Conservation (phyloP, 768 basidiomycete species). For the Termitomyces sp. region DNA sequence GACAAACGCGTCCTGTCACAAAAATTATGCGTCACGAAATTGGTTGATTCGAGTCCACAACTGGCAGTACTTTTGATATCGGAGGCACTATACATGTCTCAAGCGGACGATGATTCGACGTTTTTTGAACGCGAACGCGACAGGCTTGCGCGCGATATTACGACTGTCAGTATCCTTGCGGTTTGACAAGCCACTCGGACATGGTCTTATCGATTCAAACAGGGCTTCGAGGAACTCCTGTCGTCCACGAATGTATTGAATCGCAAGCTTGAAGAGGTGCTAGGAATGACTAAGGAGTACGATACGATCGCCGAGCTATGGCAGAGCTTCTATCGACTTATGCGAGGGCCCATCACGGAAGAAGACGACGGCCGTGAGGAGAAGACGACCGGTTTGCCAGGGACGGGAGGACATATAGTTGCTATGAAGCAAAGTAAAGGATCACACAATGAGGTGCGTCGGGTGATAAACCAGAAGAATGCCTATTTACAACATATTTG, state of each 20-base stretch:
- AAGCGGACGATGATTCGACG: slow-evolving; percentile 42
- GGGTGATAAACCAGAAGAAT: slow-evolving; percentile 12
- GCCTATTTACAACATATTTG: slow-evolving; percentile 29
- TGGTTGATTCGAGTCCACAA: too few species aligned
- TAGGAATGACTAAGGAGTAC: slow-evolving; percentile 91
- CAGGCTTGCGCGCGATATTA: slow-evolving; percentile 68
- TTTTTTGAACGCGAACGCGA: slow-evolving; percentile 85
- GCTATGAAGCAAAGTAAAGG: slow-evolving; percentile 21
- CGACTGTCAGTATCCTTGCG: slow-evolving; percentile 42
- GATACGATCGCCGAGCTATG: slow-evolving; percentile 84
- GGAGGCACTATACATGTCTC: slow-evolving; percentile 23
- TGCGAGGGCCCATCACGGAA: slow-evolving; percentile 49
- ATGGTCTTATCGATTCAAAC: background rate
- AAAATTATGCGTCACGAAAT: background rate
- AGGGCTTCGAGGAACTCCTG: slow-evolving; percentile 89
- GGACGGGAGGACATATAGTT: slow-evolving; percentile 70
- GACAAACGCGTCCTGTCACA: slow-evolving; percentile 5
- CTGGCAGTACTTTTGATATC: too few species aligned
- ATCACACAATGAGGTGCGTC: background rate
- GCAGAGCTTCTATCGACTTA: slow-evolving; percentile 76
- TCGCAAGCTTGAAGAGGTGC: slow-evolving; percentile 88
- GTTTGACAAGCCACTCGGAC: background rate
- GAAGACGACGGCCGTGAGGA: slow-evolving; percentile 30
- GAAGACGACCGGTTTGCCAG: slow-evolving; percentile 46
- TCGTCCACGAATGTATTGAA: slow-evolving; percentile 84